Conservation (phyloP, 164 flowering plant genomes). For the Saururus chinensis region DNA sequence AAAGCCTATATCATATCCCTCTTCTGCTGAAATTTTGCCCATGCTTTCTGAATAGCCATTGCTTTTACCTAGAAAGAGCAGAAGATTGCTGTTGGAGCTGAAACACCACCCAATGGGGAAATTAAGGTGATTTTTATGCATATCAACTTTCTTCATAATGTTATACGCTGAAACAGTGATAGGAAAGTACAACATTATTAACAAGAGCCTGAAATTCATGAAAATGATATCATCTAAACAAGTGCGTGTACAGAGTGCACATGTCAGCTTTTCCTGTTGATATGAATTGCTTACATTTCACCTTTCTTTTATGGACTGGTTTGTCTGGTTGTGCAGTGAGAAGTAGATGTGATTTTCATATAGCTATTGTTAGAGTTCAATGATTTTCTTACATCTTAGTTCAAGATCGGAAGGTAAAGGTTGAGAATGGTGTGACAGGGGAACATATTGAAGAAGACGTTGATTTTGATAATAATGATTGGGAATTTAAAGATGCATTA, state of each 20-base stretch:
- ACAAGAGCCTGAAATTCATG: neutral
- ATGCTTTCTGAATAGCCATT: too few species aligned
- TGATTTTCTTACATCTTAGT: neutral
- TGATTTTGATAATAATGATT: slow-evolving; percentile 23
- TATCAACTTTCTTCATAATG: neutral
- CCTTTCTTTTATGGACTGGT: neutral
- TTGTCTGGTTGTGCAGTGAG: neutral
- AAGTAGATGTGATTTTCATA: too few species aligned
- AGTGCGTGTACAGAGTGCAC: neutral
- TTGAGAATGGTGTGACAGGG: neutral
- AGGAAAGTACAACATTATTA: too few species aligned
- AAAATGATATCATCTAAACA: neutral
- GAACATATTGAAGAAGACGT: slow-evolving; percentile 4
- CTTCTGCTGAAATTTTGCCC: too few species aligned
- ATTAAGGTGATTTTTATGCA: neutral
- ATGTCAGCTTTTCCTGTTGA: neutral
- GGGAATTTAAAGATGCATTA: slow-evolving; percentile 35
- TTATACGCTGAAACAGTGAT: neutral
- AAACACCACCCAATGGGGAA: neutral
- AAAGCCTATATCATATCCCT: too few species aligned
- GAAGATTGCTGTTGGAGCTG: neutral
- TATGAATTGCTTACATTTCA: neutral
- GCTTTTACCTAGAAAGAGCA: neutral
- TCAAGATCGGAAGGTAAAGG: neutral
- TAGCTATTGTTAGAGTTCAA: neutral